Conservation (phyloP, 2,329 filamentous ascomycete species). For the Alternaria novae-zelandiae region DNA sequence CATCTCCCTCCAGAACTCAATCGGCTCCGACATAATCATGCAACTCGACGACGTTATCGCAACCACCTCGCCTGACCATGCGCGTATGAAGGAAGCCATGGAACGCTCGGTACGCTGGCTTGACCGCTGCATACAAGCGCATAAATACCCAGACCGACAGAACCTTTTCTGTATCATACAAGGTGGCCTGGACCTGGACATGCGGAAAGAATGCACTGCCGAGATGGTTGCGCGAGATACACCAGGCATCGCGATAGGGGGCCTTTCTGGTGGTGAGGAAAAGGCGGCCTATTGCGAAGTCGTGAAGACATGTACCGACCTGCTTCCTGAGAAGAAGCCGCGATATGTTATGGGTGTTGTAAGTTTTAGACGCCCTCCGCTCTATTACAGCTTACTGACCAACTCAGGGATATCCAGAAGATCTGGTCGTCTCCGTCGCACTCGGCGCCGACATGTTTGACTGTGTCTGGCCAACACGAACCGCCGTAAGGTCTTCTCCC, state of each 20-base stretch:
- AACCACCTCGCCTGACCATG: conserved; percentile 88
- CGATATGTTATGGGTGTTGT: conserved; percentile 98
- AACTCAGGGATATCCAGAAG: conserved; percentile 83
- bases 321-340: conserved; percentile 91
- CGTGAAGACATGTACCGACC: conserved; percentile 81
- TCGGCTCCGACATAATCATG: conserved; percentile 99
- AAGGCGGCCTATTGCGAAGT: conserved; percentile 93
- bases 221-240: conserved; percentile 92
- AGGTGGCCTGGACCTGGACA: conserved; percentile 85
- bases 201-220: conserved; percentile 81
- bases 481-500: conserved; percentile 63
- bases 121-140: conserved; percentile 90
- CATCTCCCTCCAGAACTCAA: conserved; percentile 93
- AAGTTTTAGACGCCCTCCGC: conserved; percentile 27
- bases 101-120: conserved; percentile 93
- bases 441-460: conserved; percentile 99
- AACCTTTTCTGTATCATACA: conserved; percentile 99
- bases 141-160: conserved; percentile 80
- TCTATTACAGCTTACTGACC: conserved; percentile 18
- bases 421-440: conserved; percentile 90
- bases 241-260: conserved; percentile 95
- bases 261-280: conserved; percentile 91
- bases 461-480: conserved; percentile 97
- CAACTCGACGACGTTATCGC: conserved; percentile 98
- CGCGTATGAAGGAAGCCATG: conserved; percentile 93